Evolutionary conservation across 495 filamentous ascomycete species (phyloP).

Genomic region (Cercophora scortea): DNA sequence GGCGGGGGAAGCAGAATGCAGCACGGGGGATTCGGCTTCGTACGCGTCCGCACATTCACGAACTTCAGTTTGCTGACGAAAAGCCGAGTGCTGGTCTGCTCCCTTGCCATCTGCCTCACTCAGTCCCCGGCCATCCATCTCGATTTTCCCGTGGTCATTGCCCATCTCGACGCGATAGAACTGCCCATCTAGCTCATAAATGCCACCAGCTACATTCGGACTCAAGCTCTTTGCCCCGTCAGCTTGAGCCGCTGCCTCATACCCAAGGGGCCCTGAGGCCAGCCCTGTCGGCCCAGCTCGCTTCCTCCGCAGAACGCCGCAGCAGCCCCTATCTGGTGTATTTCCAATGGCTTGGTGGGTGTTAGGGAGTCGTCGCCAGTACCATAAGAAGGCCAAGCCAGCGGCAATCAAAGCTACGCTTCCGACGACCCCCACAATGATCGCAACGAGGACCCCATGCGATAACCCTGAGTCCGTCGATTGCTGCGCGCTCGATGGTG

Average conservation of each 20-base stretch:
- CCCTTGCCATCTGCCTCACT: constrained; percentile 4
- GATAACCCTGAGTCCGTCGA: constrained; percentile 4
- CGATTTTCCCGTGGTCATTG: constrained; percentile 7
- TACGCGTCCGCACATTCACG: too few relatives aligned
- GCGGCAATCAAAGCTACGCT: constrained; percentile 5
- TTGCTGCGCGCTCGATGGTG: neutral
- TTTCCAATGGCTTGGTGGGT: neutral
- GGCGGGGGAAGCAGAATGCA: too few relatives aligned
- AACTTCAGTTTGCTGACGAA: too few relatives aligned
- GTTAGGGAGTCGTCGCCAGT: constrained; percentile 1
- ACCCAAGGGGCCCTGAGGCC: neutral
- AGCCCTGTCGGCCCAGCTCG: neutral
- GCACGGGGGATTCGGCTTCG: too few relatives aligned
- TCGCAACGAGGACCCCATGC: constrained; percentile 14
- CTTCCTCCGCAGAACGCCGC: neutral
- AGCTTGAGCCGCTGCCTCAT: neutral
- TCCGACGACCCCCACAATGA: constrained; percentile 17
- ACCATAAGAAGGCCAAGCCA: constrained; percentile 9
- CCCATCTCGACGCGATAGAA: constrained; percentile 17
- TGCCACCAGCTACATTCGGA: neutral
- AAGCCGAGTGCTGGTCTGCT: neutral
- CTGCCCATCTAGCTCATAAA: constrained; percentile 18
- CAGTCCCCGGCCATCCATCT: constrained; percentile 17
- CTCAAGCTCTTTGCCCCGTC: too few relatives aligned
- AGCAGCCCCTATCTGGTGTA: neutral